Conservation (phyloP, 164 flowering plant species). For the Stephania yunnanensis region DNA sequence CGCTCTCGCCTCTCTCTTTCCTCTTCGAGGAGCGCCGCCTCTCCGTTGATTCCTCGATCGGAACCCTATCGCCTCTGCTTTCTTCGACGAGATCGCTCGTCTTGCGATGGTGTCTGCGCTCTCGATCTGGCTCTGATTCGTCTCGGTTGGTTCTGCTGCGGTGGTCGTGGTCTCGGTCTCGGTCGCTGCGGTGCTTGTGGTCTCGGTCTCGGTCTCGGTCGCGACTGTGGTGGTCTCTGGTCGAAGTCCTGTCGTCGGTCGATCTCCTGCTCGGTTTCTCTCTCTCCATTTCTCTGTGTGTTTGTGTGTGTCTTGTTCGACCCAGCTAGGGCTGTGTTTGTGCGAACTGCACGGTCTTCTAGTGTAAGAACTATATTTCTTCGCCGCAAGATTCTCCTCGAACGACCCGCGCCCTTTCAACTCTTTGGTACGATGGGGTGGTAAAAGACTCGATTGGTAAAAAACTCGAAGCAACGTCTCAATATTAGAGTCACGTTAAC, state of each 20-base stretch:
- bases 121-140: background rate
- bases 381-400: too few relatives aligned
- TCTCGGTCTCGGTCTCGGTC: conserved; percentile 17
- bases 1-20: conserved; percentile 55
- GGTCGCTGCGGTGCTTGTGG: conserved; percentile 17
- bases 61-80: conserved; percentile 23
- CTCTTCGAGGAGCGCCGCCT: conserved; percentile 34
- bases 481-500: too few relatives aligned
- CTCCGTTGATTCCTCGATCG: conserved; percentile 21
- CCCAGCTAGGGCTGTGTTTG: background rate
- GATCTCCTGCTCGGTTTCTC: background rate
- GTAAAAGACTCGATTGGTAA: too few relatives aligned
- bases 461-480: too few relatives aligned
- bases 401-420: too few relatives aligned
- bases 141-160: background rate
- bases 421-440: too few relatives aligned
- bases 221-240: background rate
- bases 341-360: too few relatives aligned
- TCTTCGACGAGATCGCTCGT: conserved; percentile 20
- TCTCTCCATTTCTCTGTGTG: background rate
- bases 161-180: conserved; percentile 9
- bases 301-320: background rate
- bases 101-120: conserved; percentile 15
- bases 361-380: too few relatives aligned
- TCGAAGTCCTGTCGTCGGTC: background rate